Conservation (phyloP, 345 rosid species). For the Psidium friedrichsthalianum region DNA sequence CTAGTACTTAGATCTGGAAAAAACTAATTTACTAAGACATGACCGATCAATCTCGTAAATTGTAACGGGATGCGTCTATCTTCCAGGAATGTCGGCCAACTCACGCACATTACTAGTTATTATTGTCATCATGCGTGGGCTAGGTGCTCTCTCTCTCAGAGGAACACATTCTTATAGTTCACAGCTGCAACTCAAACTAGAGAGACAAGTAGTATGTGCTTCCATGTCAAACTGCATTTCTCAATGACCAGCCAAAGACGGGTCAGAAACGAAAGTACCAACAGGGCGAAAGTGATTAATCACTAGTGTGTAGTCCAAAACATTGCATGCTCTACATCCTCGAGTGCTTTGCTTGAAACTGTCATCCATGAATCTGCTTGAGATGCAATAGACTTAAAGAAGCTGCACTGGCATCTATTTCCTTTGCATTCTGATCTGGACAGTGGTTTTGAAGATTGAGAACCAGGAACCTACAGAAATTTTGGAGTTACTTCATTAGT, state of each 20-base stretch:
- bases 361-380: background rate
- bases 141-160: background rate
- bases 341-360: background rate
- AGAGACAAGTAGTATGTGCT: background rate
- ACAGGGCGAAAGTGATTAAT: background rate
- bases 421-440: conserved; percentile 78
- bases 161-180: background rate
- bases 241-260: background rate
- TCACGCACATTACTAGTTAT: background rate
- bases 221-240: background rate
- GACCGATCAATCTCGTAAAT: background rate
- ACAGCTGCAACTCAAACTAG: background rate
- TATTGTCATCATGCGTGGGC: background rate
- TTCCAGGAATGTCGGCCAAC: background rate
- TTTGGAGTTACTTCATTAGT: background rate
- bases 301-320: background rate
- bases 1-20: background rate
- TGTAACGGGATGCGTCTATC: background rate
- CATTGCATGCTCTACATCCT: background rate
- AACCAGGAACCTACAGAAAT: conserved; percentile 28
- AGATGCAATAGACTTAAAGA: background rate
- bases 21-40: no score
- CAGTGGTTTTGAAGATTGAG: conserved; percentile 57
- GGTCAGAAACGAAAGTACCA: background rate
- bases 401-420: conserved; percentile 14